Evolutionary conservation across 202 grass and related monocot species (phyloP), one percentile per base, ranked within the genome.

Genomic region (Hordeum pubiflorum): DNA sequence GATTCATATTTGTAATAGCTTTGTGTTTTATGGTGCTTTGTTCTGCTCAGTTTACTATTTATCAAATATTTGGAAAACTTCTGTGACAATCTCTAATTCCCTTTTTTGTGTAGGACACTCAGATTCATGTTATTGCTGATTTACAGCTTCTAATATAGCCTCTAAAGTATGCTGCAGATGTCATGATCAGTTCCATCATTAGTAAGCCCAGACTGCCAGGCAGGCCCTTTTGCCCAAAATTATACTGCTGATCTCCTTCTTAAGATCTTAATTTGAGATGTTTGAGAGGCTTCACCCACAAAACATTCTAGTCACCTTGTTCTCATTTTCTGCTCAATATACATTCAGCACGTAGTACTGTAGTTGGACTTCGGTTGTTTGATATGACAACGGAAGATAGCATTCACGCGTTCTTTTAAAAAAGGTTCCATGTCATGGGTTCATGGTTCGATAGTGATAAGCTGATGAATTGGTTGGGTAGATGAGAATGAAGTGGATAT

Each of bases 291-390:
- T 82, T 87, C 65, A 48, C 34, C 63, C 58, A 72, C 58, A 79
- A 66, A 67, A 41, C 27, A 50, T 78, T 78, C 63, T 77, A 85
- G 68, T 68, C 72, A 58, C 27, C 56, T 77, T 71, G 75, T 80
- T 60, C 68, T 70, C 36, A n/a, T 79, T 74, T 61, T 32, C 27
- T 59, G 3, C 21, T 60, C 37, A 54, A 22, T 84, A 24, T 58
- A 60, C 70, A 81, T 33, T 76, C 43, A 64, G 64, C n/a, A 76
- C 43, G 58, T 14, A 65, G 58, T 66, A 74, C 38, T 60, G 54
- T 22, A 58, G 68, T 65, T 89, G 72, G 74, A 50, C 39, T 20
- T 80, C 39, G 48, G 73, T 81, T 78, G 62, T 85, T 85, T 89
- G 60, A 78, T 63, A 82, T 78, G 73, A 29, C 58, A 58, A 32